phyloP scores from a whole-genome alignment of 2,329 filamentous ascomycete genomes.

The Clathrospora elynae region DNA sequence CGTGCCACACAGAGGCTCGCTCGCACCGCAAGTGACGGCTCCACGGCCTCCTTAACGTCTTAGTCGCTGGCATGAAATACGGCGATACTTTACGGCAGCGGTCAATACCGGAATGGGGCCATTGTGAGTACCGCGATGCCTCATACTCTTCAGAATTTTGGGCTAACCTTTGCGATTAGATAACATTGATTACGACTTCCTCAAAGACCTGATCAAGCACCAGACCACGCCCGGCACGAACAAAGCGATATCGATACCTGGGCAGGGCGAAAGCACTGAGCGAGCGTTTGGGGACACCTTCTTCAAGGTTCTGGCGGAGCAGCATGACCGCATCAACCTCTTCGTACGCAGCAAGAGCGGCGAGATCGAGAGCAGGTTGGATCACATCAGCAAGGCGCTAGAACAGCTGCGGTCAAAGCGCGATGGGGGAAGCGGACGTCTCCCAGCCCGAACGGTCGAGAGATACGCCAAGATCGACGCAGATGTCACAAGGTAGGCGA shows the following conservation, averaged over 20 bases:
- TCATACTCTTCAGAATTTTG: neutral
- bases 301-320: conserved; percentile 70
- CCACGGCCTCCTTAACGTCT: conserved; percentile 3
- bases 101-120: conserved; percentile 81
- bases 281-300: conserved; percentile 72
- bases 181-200: conserved; percentile 86
- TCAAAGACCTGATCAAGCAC: conserved; percentile 83
- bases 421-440: conserved; percentile 22
- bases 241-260: conserved; percentile 74
- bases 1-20: conserved; percentile 14
- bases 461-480: conserved; percentile 58
- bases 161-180: conserved; percentile 56
- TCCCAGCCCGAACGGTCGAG: conserved; percentile 55
- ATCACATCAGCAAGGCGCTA: conserved; percentile 49
- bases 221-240: conserved; percentile 75
- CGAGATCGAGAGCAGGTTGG: conserved; percentile 72
- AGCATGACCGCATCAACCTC: conserved; percentile 77
- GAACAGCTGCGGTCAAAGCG: conserved; percentile 37
- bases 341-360: conserved; percentile 81
- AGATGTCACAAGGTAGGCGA: conserved; percentile 52
- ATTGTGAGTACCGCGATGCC: conserved; percentile 59
- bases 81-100: conserved; percentile 73
- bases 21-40: conserved; percentile 11
- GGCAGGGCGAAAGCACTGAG: conserved; percentile 62
- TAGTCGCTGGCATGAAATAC: conserved; percentile 68